Conservation (phyloP, 2,329 filamentous ascomycete species). For the Alternaria metachromatica region DNA sequence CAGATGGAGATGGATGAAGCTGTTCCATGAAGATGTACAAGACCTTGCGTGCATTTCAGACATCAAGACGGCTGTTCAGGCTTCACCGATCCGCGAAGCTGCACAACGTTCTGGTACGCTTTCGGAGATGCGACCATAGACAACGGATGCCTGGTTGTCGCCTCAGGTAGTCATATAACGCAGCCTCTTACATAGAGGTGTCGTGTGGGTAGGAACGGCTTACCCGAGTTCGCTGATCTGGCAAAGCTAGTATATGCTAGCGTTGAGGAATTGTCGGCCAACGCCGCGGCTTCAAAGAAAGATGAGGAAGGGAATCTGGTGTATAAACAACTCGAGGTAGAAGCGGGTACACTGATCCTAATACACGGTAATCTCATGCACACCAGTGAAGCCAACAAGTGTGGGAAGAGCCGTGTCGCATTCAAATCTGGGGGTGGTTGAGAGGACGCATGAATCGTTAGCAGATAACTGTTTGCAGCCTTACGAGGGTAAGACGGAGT, state of each 20-base stretch:
- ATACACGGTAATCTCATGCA: not conserved
- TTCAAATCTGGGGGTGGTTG: not conserved
- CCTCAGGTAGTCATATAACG: not conserved
- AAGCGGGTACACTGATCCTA: not conserved
- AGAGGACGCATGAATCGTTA: not conserved
- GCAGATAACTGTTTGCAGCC: not conserved
- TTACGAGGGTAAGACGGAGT: not conserved
- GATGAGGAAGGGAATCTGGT: not conserved
- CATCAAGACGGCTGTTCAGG: not conserved
- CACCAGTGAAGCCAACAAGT: not conserved
- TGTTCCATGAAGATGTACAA: too few species aligned
- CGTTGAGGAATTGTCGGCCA: too few species aligned
- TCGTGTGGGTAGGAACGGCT: accelerated
- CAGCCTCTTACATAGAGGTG: not conserved
- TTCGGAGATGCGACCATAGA: not conserved
- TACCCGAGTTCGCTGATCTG: not conserved
- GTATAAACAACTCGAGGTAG: not conserved
- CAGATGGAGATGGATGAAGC: too few species aligned
- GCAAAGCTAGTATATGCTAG: not conserved
- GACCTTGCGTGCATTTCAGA: too few species aligned
- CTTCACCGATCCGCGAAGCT: not conserved
- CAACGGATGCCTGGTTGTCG: not conserved
- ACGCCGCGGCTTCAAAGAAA: not conserved
- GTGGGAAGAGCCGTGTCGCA: not conserved
- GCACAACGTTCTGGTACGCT: not conserved